Evolutionary conservation across 306 rosid genomes (phyloP).

Genomic region (Ammopiptanthus mongolicus): DNA sequence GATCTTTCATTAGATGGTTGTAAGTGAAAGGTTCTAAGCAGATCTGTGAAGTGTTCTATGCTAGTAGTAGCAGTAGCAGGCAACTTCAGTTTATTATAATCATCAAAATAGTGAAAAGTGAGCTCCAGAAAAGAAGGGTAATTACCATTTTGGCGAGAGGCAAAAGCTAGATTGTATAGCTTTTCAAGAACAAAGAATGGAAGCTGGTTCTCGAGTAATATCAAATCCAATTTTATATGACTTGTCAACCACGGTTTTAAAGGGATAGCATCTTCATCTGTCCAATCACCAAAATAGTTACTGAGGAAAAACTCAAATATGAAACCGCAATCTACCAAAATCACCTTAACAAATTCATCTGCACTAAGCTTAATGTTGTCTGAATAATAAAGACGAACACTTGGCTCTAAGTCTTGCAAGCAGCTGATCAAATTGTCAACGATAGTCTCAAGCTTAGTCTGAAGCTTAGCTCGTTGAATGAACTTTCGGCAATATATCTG

Average conservation of each 20-base stretch:
- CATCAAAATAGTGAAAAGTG: neutral
- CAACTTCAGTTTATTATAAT: neutral
- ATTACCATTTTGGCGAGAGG: neutral
- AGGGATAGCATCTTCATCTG: neutral
- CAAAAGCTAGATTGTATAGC: neutral
- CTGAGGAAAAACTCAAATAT: neutral
- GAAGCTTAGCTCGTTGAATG: neutral
- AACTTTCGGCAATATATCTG: neutral
- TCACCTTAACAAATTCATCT: neutral
- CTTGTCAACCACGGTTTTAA: neutral
- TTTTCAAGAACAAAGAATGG: neutral
- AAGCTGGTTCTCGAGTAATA: constrained; percentile 7
- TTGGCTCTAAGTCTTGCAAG: neutral
- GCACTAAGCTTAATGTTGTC: neutral
- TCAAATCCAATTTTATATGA: neutral
- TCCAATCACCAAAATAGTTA: rapidly evolving
- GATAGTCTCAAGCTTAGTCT: too few relatives aligned
- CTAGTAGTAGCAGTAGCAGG: neutral
- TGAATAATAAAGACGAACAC: neutral
- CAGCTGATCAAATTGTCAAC: neutral
- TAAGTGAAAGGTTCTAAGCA: neutral
- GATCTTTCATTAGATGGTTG: neutral
- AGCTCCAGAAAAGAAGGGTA: neutral
- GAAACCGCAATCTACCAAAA: neutral
- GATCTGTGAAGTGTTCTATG: neutral